Percentiles rank a stretch among this genome's conserved stretches.
These are phyloP conservation scores for Beauveria asiatica DNA, from an alignment of 2,329 filamentous ascomycete species.

Conservation along the genomic window DNA sequence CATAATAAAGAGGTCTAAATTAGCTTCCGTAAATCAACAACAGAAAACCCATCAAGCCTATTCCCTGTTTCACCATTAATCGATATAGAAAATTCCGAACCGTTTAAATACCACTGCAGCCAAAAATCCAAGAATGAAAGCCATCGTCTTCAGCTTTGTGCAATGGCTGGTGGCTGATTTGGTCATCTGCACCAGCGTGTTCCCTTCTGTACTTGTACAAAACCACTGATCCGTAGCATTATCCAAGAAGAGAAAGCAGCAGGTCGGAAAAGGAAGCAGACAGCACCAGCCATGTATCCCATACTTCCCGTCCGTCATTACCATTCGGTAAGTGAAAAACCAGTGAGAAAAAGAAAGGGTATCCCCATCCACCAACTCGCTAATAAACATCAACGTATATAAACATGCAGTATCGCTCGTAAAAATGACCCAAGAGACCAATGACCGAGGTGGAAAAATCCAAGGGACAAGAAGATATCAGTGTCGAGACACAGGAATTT, in stretches of 20 bases:
- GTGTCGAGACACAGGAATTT: neutral
- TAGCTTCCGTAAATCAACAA: neutral
- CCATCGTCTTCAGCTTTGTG: no score
- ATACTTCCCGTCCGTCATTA: neutral
- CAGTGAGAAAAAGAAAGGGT: neutral
- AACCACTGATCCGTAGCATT: no score
- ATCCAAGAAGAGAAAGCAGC: no score
- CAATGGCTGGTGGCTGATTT: no score
- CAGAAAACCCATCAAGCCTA: neutral
- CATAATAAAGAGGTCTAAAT: neutral
- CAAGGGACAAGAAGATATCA: neutral
- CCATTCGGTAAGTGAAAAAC: neutral
- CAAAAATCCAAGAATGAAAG: no score
- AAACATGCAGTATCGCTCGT: constrained; percentile 1
- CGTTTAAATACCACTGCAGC: no score
- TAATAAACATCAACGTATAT: neutral
- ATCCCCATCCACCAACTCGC: constrained; percentile 8
- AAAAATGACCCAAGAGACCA: neutral
- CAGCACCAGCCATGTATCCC: neutral
- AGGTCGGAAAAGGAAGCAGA: no score
- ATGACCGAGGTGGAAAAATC: neutral
- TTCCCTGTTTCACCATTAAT: no score
- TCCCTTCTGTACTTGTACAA: no score
- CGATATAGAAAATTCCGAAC: no score
- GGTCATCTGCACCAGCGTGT: no score